phyloP scores from a whole-genome alignment of 345 rosid genomes.

The Populus alba region DNA sequence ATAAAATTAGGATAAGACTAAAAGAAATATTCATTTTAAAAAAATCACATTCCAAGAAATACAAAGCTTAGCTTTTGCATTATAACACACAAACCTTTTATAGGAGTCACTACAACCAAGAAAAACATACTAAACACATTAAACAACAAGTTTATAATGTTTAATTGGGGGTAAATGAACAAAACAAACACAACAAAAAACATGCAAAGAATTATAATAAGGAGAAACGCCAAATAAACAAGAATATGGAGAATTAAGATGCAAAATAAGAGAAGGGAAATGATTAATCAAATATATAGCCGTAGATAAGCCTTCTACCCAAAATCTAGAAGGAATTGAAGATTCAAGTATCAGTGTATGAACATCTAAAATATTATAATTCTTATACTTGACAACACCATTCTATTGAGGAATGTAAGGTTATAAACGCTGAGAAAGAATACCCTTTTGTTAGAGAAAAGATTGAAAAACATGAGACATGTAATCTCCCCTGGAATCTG shows the following conservation, averaged over 20 bases:
- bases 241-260: background rate
- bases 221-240: background rate
- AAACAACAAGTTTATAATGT: too few species aligned
- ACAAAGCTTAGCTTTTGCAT: background rate
- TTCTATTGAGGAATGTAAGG: background rate
- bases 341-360: background rate
- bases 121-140: background rate
- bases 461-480: background rate
- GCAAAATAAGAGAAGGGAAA: background rate
- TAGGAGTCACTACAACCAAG: background rate
- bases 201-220: background rate
- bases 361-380: background rate
- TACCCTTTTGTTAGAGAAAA: background rate
- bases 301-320: too few species aligned
- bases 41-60: background rate
- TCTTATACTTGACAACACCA: background rate
- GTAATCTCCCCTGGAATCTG: background rate
- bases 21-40: background rate
- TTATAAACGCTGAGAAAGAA: background rate
- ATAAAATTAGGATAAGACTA: too few species aligned
- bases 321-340: background rate
- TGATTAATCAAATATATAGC: background rate
- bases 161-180: background rate
- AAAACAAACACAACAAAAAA: background rate
- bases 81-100: background rate